A percentile compares a stretch with the other conserved stretches of the same genome.
Conservation (phyloP, 768 basidiomycete genomes). For the Cyclocybe cylindracea region DNA sequence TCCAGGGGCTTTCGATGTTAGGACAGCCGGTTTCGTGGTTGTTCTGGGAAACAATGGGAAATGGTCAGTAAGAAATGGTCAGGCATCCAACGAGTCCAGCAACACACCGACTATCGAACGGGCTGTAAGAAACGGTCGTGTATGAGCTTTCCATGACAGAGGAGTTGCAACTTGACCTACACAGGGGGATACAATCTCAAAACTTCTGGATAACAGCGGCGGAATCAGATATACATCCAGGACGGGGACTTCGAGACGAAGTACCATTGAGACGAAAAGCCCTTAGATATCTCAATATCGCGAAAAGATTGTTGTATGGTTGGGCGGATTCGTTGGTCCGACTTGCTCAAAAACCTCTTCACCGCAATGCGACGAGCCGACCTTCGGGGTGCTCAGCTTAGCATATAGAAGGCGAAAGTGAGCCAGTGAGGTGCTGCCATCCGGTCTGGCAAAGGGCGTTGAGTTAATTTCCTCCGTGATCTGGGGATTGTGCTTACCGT, state of each 20-base stretch:
- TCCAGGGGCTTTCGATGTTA: conserved; percentile 18
- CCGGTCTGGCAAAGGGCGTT: conserved; percentile 29
- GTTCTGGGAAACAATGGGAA: conserved; percentile 4
- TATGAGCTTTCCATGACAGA: neutral
- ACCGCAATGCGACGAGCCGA: conserved; percentile 32
- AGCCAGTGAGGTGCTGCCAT: too few species aligned
- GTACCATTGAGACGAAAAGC: conserved; percentile 36
- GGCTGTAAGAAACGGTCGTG: conserved; percentile 2
- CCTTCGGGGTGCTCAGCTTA: conserved; percentile 43
- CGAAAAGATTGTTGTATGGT: conserved; percentile 45
- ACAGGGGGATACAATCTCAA: conserved; percentile 40
- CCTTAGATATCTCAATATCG: conserved; percentile 43
- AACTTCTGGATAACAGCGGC: conserved; percentile 30
- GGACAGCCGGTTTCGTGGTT: conserved; percentile 16
- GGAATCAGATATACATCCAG: neutral
- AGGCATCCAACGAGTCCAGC: neutral
- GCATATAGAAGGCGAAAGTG: conserved; percentile 44
- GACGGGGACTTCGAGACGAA: neutral
- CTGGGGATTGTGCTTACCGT: conserved; percentile 30
- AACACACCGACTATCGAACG: conserved; percentile 12
- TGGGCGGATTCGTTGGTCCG: conserved; percentile 36
- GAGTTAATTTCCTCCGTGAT: neutral
- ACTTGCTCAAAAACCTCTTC: conserved; percentile 41
- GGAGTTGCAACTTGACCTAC: conserved; percentile 13
- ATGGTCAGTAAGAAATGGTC: neutral